These are phyloP conservation scores for Chimonanthus praecox DNA, from an alignment of 164 flowering plant genomes.

Conservation along the genomic window DNA sequence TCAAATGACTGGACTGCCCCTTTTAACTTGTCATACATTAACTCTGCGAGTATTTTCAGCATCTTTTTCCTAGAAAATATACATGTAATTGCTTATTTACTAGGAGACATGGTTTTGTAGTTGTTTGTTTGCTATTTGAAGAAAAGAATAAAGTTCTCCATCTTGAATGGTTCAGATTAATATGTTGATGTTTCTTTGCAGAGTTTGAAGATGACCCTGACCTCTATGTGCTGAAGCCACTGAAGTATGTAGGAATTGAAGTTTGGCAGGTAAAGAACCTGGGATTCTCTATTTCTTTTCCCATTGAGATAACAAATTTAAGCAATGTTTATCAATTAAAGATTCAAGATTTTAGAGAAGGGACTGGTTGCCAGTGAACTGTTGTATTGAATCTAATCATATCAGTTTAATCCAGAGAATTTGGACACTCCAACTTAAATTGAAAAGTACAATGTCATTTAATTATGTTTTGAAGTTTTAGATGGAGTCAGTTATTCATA, in stretches of 20 bases:
- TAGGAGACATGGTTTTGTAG: background rate
- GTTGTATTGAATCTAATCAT: background rate
- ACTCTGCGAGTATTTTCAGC: too few relatives aligned
- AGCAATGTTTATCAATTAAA: background rate
- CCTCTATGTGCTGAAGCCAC: conserved; percentile 78
- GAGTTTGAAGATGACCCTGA: conserved; percentile 98
- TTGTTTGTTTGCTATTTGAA: background rate
- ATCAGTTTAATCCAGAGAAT: background rate
- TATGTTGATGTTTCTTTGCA: conserved; percentile 16
- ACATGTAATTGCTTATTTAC: background rate
- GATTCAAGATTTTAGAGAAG: too few relatives aligned
- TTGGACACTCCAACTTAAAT: background rate
- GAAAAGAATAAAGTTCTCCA: background rate
- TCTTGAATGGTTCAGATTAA: background rate
- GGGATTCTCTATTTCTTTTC: background rate
- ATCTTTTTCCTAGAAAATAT: too few relatives aligned
- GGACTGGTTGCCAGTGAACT: too few relatives aligned
- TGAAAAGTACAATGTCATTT: too few relatives aligned
- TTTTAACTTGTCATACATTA: too few relatives aligned
- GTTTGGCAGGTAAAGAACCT: conserved; percentile 71
- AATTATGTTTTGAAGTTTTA: too few relatives aligned
- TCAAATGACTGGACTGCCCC: too few relatives aligned
- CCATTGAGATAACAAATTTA: background rate
- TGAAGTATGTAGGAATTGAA: conserved; percentile 80
- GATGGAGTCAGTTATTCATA: too few relatives aligned